Evolutionary conservation across 169 alveolate species (phyloP).

Genomic region (Sarcocystis neurona): DNA sequence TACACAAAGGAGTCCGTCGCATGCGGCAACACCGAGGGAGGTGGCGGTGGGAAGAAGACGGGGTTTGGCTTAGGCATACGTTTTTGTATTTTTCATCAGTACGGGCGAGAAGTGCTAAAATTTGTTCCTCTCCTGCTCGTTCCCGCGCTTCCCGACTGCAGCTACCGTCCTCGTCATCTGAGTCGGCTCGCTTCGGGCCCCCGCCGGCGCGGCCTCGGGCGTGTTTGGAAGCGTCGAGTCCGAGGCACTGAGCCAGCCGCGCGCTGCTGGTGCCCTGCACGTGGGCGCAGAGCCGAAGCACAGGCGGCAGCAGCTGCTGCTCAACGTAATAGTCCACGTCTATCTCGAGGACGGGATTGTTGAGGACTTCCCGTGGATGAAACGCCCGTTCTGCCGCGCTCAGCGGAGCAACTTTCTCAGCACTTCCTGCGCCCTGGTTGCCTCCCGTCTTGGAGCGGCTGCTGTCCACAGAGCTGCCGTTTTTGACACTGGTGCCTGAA

Average conservation of each 20-base stretch:
- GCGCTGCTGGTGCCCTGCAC: constrained; percentile 86
- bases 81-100: constrained; percentile 35
- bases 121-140: constrained; percentile 42
- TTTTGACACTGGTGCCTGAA: no score
- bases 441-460: constrained; percentile 36
- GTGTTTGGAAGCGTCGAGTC: constrained; percentile 50
- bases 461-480: constrained; percentile 74
- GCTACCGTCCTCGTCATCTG: background rate
- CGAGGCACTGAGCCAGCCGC: constrained; percentile 64
- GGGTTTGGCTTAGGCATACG: constrained; percentile 2
- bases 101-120: constrained; percentile 17
- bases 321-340: constrained; percentile 81
- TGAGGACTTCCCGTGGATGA: constrained; percentile 49
- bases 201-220: constrained; percentile 6
- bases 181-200: no score
- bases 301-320: constrained; percentile 92
- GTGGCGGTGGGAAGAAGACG: background rate
- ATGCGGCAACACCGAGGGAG: background rate
- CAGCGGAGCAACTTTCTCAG: constrained; percentile 1
- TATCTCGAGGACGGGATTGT: background rate
- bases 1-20: background rate
- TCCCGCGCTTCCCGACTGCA: constrained; percentile 26
- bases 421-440: constrained; percentile 5
- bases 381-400: constrained; percentile 57
- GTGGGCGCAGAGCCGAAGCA: constrained; percentile 87